phyloP scores from a whole-genome alignment of 148 eudicot species.

The Talinum fruticosum region DNA sequence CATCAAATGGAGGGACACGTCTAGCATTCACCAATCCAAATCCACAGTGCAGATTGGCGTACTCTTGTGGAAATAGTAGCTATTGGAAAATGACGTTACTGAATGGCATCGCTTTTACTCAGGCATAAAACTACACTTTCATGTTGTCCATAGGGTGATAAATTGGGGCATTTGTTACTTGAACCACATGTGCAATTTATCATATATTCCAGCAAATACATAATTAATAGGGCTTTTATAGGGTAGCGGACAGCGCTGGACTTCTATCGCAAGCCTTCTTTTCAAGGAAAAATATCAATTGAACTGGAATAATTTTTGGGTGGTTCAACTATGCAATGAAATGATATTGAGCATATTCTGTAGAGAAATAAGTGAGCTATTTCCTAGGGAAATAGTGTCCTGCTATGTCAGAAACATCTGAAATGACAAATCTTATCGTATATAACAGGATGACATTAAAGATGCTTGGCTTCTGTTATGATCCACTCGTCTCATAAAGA shows the following conservation, averaged over 20 bases:
- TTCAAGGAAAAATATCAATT: not conserved
- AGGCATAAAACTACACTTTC: not conserved
- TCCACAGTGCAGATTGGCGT: not conserved
- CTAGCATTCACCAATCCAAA: not conserved
- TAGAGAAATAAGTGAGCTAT: not conserved
- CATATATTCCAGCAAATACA: not conserved
- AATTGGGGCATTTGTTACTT: not conserved
- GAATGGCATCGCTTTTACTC: not conserved
- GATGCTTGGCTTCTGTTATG: conserved; percentile 4
- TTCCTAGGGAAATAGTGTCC: not conserved
- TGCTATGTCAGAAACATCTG: not conserved
- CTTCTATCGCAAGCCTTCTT: not conserved
- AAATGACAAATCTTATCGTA: not conserved
- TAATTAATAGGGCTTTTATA: not conserved
- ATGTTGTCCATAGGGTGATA: not conserved
- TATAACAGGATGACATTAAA: not conserved
- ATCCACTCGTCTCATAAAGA: conserved; percentile 5
- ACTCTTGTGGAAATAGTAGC: not conserved
- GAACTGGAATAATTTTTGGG: not conserved
- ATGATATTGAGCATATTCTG: not conserved
- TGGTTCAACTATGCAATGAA: not conserved
- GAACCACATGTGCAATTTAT: not conserved
- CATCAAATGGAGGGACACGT: not conserved
- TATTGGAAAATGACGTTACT: not conserved
- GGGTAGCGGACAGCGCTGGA: not conserved